Conservation (phyloP, 805 yeast genomes). For the Ogataea nakhonphanomensis region DNA sequence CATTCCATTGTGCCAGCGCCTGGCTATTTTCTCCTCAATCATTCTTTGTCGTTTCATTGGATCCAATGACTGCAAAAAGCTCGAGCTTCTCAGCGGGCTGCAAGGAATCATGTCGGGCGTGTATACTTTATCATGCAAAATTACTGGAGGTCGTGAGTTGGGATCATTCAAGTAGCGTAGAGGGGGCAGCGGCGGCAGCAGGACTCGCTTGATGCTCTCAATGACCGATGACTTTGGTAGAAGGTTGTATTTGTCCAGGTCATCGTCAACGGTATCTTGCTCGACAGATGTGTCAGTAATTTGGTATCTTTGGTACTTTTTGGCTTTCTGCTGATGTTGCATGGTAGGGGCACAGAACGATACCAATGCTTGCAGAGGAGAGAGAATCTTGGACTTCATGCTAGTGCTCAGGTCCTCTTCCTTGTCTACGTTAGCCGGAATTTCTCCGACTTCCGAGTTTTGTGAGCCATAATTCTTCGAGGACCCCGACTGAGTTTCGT, state of each 20-base stretch:
- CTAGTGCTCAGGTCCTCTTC: conserved; percentile 12
- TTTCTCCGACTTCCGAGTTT: conserved; percentile 25
- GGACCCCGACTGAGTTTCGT: conserved; percentile 21
- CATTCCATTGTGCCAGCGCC: conserved; percentile 81
- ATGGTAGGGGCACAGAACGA: conserved; percentile 39
- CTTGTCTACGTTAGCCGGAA: conserved; percentile 29
- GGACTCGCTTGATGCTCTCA: conserved; percentile 70
- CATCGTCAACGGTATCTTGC: conserved; percentile 13
- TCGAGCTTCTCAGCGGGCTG: conserved; percentile 24
- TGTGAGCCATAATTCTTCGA: conserved; percentile 6
- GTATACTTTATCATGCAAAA: conserved; percentile 81
- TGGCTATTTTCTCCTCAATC: conserved; percentile 77
- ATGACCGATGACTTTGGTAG: conserved; percentile 75
- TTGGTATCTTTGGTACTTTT: conserved; percentile 31
- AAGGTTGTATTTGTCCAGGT: conserved; percentile 15
- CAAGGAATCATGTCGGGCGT: conserved; percentile 50
- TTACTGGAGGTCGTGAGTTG: conserved; percentile 50
- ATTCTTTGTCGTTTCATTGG: conserved; percentile 42
- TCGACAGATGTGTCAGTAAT: conserved; percentile 16
- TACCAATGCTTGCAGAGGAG: conserved; percentile 46
- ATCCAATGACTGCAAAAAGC: conserved; percentile 25
- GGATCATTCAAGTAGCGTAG: conserved; percentile 68
- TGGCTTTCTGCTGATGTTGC: conserved; percentile 18
- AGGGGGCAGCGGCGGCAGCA: conserved; percentile 80
- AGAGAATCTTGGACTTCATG: conserved; percentile 23